Evolutionary conservation across 345 rosid genomes (phyloP).

Genomic region (Populus deltoides): DNA sequence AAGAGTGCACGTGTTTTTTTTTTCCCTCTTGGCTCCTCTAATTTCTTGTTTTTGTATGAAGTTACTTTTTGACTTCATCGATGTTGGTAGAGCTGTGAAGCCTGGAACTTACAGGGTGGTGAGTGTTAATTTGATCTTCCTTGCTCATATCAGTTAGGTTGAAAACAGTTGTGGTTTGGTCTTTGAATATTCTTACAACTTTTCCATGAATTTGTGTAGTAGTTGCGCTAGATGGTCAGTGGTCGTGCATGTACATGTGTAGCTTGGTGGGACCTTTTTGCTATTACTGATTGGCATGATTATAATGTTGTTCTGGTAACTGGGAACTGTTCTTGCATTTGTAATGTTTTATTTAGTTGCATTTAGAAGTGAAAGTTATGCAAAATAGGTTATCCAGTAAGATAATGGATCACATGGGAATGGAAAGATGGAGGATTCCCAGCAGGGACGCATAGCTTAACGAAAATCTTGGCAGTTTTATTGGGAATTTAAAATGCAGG

Average conservation of each 20-base stretch:
- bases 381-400: too few relatives aligned
- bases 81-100: constrained; percentile 51
- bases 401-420: background rate
- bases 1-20: background rate
- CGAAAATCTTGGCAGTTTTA: background rate
- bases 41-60: constrained; percentile 23
- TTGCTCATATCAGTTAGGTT: background rate
- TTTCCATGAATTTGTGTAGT: too few relatives aligned
- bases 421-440: background rate
- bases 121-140: constrained; percentile 25
- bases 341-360: too few relatives aligned
- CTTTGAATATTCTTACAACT: too few relatives aligned
- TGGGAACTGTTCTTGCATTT: too few relatives aligned
- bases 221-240: too few relatives aligned
- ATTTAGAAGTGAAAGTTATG: too few relatives aligned
- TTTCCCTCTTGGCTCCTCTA: constrained; percentile 16
- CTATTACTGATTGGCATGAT: too few relatives aligned
- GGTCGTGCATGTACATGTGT: too few relatives aligned
- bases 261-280: too few relatives aligned
- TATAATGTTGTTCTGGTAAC: too few relatives aligned
- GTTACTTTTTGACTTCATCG: constrained; percentile 75
- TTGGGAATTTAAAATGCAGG: background rate
- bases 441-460: background rate
- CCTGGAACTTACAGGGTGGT: constrained; percentile 74
- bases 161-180: background rate